These are phyloP conservation scores for Fusarium clavum DNA, from an alignment of 2,329 filamentous ascomycete species.

Conservation along the genomic window DNA sequence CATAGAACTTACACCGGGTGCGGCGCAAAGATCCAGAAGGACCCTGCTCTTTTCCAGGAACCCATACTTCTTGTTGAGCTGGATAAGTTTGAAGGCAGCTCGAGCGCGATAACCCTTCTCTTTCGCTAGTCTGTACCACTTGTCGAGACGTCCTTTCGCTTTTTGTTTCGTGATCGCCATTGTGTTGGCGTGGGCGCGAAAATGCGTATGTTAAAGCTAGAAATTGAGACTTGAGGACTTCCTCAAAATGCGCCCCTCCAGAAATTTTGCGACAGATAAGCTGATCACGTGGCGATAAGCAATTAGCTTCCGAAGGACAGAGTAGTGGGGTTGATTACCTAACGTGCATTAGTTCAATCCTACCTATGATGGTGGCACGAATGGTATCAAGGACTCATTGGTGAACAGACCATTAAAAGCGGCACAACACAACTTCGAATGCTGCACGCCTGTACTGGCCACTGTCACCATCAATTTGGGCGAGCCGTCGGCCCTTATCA, in stretches of 20 bases:
- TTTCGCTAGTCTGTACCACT: constrained; percentile 98
- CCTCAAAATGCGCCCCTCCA: constrained; percentile 37
- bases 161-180: constrained; percentile 98
- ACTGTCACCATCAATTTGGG: constrained; percentile 37
- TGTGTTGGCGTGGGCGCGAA: constrained; percentile 23
- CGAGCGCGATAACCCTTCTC: constrained; percentile 97
- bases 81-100: constrained; percentile 97
- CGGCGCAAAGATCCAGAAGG: constrained; percentile 95
- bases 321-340: constrained; percentile 31
- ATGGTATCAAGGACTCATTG: constrained; percentile 10
- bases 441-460: constrained; percentile 30
- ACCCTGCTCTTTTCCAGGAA: constrained; percentile 98
- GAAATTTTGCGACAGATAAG: constrained; percentile 54
- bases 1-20: constrained; percentile 77
- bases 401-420: constrained; percentile 34
- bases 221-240: constrained; percentile 21
- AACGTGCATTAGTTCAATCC: constrained; percentile 30
- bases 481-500: constrained; percentile 44
- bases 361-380: constrained; percentile 33
- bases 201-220: not conserved
- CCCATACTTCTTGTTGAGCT: constrained; percentile 98
- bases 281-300: constrained; percentile 51
- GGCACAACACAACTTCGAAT: constrained; percentile 32
- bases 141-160: constrained; percentile 97
- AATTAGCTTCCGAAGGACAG: too few species aligned